Percentiles rank a stretch among this genome's conserved stretches.
Conservation (phyloP, 257 asterid species). For the Solanum ossicruentum region DNA sequence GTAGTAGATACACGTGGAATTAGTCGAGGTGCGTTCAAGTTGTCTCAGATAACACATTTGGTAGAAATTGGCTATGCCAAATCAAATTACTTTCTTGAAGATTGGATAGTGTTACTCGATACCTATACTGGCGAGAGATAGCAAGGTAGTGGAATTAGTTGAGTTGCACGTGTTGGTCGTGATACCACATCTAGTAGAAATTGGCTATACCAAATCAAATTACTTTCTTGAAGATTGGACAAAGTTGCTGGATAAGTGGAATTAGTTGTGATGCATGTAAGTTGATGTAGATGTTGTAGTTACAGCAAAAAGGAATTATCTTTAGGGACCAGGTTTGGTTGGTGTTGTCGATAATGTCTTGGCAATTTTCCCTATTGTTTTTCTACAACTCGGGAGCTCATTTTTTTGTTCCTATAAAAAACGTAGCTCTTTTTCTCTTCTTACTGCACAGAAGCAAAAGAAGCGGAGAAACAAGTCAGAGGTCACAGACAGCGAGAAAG, state of each 20-base stretch:
- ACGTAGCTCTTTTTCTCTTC: not conserved
- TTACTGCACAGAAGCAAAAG: not conserved
- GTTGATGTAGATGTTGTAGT: not conserved
- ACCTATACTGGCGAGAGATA: not conserved
- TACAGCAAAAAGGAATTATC: not conserved
- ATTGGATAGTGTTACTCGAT: not conserved
- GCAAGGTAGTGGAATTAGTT: not conserved
- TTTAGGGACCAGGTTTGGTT: not conserved
- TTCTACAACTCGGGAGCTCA: not conserved
- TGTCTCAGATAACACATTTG: not conserved
- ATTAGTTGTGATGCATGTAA: not conserved
- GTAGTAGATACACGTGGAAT: not conserved
- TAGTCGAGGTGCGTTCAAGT: not conserved
- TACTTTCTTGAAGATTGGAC: not conserved
- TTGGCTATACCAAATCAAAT: not conserved
- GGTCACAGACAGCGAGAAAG: not conserved
- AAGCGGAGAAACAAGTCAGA: not conserved
- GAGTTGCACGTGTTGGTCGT: not conserved
- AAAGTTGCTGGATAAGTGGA: not conserved
- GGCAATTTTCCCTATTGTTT: not conserved
- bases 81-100: not conserved
- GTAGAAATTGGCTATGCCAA: not conserved
- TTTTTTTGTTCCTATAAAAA: not conserved
- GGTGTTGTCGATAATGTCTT: not conserved
- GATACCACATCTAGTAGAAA: not conserved